Percentiles rank a stretch among this genome's conserved stretches.
Evolutionary conservation across 2,329 filamentous ascomycete species (phyloP).

Genomic region (Chaetoscypha palmicola): DNA sequence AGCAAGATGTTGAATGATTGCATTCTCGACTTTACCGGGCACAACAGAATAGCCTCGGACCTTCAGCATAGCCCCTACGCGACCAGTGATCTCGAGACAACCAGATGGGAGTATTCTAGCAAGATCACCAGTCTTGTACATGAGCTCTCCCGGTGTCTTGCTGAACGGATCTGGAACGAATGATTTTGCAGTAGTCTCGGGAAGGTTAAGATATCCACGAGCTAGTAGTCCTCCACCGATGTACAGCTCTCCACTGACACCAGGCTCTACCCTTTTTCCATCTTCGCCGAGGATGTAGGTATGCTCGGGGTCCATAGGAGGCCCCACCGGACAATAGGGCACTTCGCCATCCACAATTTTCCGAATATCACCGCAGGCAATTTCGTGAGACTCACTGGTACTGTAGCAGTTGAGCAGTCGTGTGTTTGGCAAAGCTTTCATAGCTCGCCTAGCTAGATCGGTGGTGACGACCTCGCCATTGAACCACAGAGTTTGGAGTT

Average conservation of each 20-base stretch:
- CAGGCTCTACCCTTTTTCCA: slow-evolving; percentile 54
- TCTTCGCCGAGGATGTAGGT: slow-evolving; percentile 68
- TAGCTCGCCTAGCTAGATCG: slow-evolving; percentile 61
- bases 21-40: slow-evolving; percentile 68
- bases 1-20: slow-evolving; percentile 61
- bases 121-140: slow-evolving; percentile 84
- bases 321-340: slow-evolving; percentile 67
- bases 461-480: slow-evolving; percentile 80
- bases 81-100: slow-evolving; percentile 77
- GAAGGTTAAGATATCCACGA: slow-evolving; percentile 71
- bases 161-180: slow-evolving; percentile 63
- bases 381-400: slow-evolving; percentile 60
- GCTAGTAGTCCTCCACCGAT: slow-evolving; percentile 69
- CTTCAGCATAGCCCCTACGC: slow-evolving; percentile 86
- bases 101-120: slow-evolving; percentile 74
- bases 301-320: slow-evolving; percentile 58
- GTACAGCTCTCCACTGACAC: slow-evolving; percentile 64
- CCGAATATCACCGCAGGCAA: slow-evolving; percentile 65
- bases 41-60: slow-evolving; percentile 81
- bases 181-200: slow-evolving; percentile 66
- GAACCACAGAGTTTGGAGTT: slow-evolving; percentile 67
- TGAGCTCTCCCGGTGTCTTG: slow-evolving; percentile 48
- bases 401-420: slow-evolving; percentile 75
- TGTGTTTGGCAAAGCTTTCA: slow-evolving; percentile 54
- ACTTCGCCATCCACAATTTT: slow-evolving; percentile 59